These are phyloP conservation scores for Butyriboletus loyo DNA, from an alignment of 768 basidiomycete genomes.

Conservation along the genomic window DNA sequence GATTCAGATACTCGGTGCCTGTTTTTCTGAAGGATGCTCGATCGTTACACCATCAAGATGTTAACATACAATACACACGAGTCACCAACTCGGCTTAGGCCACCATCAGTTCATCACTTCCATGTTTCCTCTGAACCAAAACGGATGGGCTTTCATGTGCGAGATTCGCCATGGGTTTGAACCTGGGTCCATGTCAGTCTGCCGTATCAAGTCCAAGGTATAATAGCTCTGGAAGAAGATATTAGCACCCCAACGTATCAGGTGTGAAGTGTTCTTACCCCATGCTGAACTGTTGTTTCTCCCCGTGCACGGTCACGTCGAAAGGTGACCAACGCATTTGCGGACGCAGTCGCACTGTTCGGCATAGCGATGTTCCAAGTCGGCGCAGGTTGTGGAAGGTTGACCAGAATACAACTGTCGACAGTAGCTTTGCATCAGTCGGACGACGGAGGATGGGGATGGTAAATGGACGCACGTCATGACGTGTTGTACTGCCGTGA, in stretches of 20 bases:
- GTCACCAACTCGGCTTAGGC: neutral
- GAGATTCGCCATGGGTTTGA: constrained; percentile 26
- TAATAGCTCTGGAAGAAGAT: constrained; percentile 17
- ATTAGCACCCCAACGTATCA: neutral
- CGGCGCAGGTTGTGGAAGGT: constrained; percentile 25
- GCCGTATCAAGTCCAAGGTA: constrained; percentile 24
- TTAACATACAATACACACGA: neutral
- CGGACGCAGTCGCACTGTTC: constrained; percentile 21
- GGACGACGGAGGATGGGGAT: neutral
- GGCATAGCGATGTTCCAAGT: constrained; percentile 21
- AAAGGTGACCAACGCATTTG: constrained; percentile 22
- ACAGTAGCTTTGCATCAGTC: neutral
- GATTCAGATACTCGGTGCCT: no score
- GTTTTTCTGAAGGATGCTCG: neutral
- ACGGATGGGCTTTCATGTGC: constrained; percentile 26
- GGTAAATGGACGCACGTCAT: constrained; percentile 16
- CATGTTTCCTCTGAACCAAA: constrained; percentile 27
- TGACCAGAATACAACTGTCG: constrained; percentile 21
- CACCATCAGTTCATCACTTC: constrained; percentile 21
- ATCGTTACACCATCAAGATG: neutral
- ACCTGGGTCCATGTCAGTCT: constrained; percentile 6
- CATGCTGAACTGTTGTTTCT: constrained; percentile 20
- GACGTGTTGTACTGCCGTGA: constrained; percentile 24
- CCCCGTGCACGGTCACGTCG: constrained; percentile 25
- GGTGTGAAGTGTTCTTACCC: constrained; percentile 12